These are phyloP conservation scores for Fermentozyma sake DNA, from an alignment of 1,139 yeast species.

Conservation along the genomic window DNA sequence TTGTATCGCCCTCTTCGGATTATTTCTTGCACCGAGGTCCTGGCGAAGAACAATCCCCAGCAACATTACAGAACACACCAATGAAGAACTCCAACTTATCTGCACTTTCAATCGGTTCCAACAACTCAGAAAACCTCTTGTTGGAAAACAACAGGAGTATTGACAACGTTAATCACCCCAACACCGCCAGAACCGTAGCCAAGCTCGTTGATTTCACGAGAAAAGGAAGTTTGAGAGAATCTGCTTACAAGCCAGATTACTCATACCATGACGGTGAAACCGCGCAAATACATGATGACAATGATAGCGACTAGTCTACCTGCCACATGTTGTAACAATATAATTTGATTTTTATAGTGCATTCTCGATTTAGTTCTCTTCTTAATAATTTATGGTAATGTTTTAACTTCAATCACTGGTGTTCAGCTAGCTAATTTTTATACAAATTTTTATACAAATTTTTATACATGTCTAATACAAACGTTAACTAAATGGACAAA, in stretches of 20 bases:
- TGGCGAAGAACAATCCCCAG: conserved; percentile 9
- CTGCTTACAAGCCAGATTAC: conserved; percentile 29
- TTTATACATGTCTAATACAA: no score
- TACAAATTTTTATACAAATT: no score
- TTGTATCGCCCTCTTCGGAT: conserved; percentile 15
- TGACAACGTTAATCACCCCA: no score
- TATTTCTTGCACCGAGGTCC: conserved; percentile 6
- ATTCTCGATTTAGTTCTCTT: neutral
- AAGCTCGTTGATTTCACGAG: conserved; percentile 52
- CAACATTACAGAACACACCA: conserved; percentile 8
- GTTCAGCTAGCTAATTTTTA: neutral
- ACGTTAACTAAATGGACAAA: no score
- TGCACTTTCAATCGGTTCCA: conserved; percentile 14
- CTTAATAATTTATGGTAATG: neutral
- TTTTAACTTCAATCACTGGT: neutral
- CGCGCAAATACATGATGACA: conserved; percentile 34
- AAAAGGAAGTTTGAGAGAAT: conserved; percentile 42
- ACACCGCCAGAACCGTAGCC: conserved; percentile 34
- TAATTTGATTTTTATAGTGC: neutral
- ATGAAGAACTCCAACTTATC: conserved; percentile 15
- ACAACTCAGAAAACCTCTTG: conserved; percentile 6
- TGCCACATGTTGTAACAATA: neutral
- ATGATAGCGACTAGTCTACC: conserved; percentile 31
- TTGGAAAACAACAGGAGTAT: conserved; percentile 8
- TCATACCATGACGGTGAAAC: conserved; percentile 24